A percentile compares a stretch with the other conserved stretches of the same genome.
Evolutionary conservation across 805 yeast species (phyloP).

Genomic region (Limtongozyma cylindracea): DNA sequence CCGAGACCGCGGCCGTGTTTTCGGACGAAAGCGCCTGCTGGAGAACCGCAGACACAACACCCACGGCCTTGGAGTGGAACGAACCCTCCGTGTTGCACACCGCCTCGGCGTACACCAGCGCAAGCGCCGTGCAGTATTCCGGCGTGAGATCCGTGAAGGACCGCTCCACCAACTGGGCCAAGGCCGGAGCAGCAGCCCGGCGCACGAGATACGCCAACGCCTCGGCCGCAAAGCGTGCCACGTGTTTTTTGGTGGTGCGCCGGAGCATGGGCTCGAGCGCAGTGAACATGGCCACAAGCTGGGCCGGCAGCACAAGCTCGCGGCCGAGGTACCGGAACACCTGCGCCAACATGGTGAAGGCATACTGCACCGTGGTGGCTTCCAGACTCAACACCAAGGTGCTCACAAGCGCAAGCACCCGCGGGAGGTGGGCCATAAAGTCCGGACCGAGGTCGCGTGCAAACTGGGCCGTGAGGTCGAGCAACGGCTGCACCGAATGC

Average conservation of each 20-base stretch:
- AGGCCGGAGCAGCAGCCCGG: slow-evolving; percentile 24
- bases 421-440: slow-evolving; percentile 43
- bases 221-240: slow-evolving; percentile 72
- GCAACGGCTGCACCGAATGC: slow-evolving; percentile 51
- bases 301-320: slow-evolving; percentile 27
- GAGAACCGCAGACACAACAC: too few relatives aligned
- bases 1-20: too few relatives aligned
- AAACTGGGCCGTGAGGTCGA: slow-evolving; percentile 60
- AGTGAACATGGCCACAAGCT: slow-evolving; percentile 45
- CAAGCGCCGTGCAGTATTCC: too few relatives aligned
- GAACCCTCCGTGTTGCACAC: slow-evolving; percentile 45
- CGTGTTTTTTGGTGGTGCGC: slow-evolving; percentile 25
- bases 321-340: slow-evolving; percentile 69
- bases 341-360: slow-evolving; percentile 67
- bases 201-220: slow-evolving; percentile 67
- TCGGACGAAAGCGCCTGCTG: too few relatives aligned
- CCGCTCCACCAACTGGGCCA: slow-evolving; percentile 18
- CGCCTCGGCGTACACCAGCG: slow-evolving; percentile 43
- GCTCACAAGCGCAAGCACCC: slow-evolving; percentile 23
- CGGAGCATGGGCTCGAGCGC: slow-evolving; percentile 38
- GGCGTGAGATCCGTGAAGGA: slow-evolving; percentile 15
- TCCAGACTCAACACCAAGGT: too few relatives aligned
- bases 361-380: too few relatives aligned
- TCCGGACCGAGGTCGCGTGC: slow-evolving; percentile 87
- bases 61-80: slow-evolving; percentile 45